Evolutionary conservation across 345 rosid species (phyloP), one percentile per base, ranked within the genome.

Genomic region (Euphorbia tirucalli): DNA sequence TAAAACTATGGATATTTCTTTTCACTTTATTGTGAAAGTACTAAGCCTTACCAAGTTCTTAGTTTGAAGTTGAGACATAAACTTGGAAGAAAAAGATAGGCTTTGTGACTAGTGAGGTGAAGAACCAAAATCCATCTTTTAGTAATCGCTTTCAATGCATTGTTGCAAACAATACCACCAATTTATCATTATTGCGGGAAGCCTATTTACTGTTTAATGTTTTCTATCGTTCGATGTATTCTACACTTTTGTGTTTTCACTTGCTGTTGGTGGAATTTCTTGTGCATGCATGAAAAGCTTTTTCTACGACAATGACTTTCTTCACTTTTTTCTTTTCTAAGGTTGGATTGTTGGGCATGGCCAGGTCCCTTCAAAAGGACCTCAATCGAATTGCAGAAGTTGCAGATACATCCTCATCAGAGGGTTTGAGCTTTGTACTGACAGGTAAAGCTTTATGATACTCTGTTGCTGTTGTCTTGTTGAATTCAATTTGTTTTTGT

Each of bases 261-360:
- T 48, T 25, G 35, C 69, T 7, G 35, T 9, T 50, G 58, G 55
- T 68, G 62, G 50, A 52, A 11, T n/a, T 52, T n/a, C 44, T 30
- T 44, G 27, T 59, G 39, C 11, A 54, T 46, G 6, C 21, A 3
- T 4, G 30, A 70, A 44, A 73, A 57, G 25, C 25, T n/a, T 66
- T 25, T 74, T 52, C 68, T 65, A 24, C 44, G 13, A 14, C 43
- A 2, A 24, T 16, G 22, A 52, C 1, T 67, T 25, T 5, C 21
- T 57, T 60, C 30, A 2, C 14, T 18, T 10, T 67, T 61, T n/a
- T 57, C 41, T 49, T 43, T 43, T 61, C 43, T 48, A 77, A 92
- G 97, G 96, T 92, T 74, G 97, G 93, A 60, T 79, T 95, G 85
- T 75, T 90, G 76, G 99, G 99, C 61, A 79, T 86, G 85, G 99